Percentiles rank a stretch among this genome's conserved stretches.
phyloP scores from a whole-genome alignment of 2,329 filamentous ascomycete species.

The Venturia asperata region DNA sequence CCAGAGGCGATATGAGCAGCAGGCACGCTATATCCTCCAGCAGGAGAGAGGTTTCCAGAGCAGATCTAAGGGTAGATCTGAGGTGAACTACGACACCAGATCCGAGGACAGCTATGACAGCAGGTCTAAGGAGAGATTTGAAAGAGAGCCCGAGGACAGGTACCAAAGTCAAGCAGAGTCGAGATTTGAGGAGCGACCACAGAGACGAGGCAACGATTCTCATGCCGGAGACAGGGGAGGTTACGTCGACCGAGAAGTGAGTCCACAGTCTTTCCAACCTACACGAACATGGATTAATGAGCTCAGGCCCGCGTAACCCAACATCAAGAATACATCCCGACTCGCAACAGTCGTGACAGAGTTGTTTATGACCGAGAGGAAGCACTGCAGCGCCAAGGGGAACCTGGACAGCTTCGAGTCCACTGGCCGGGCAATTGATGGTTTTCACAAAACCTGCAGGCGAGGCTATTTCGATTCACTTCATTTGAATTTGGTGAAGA shows the following conservation, averaged over 20 bases:
- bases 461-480: background rate
- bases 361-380: slow-evolving; percentile 8
- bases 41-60: slow-evolving; percentile 8
- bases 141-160: background rate
- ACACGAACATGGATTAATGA: background rate
- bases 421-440: background rate
- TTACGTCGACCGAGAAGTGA: background rate
- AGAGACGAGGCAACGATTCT: background rate
- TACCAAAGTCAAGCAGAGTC: background rate
- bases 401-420: slow-evolving; percentile 4
- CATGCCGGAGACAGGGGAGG: slow-evolving; percentile 1
- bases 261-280: background rate
- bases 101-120: background rate
- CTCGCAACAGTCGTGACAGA: slow-evolving; percentile 3
- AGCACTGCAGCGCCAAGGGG: background rate
- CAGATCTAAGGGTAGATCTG: slow-evolving; percentile 1
- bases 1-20: background rate
- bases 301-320: background rate
- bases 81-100: background rate
- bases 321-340: slow-evolving; percentile 4
- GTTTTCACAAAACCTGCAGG: background rate
- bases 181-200: background rate
- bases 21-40: slow-evolving; percentile 13
- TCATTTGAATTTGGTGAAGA: background rate
- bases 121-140: background rate